Evolutionary conservation across 768 basidiomycete genomes (phyloP).

Genomic region (Pisolithus tinctorius): DNA sequence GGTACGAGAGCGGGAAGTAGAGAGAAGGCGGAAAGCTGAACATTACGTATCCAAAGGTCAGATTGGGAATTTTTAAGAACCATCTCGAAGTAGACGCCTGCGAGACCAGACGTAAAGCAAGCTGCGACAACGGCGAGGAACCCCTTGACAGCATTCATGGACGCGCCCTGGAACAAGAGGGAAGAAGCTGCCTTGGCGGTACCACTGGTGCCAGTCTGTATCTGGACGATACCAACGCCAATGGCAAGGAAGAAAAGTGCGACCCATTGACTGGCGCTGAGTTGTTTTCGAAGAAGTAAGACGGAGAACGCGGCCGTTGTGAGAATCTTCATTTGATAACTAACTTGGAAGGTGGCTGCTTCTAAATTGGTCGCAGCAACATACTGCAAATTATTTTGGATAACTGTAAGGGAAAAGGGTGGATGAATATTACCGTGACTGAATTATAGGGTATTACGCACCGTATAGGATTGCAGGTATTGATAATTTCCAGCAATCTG

Average conservation of each 20-base stretch:
- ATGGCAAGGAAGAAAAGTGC: slow-evolving; percentile 79
- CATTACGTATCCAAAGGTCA: slow-evolving; percentile 95
- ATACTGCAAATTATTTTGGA: slow-evolving; percentile 95
- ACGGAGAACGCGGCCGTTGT: slow-evolving; percentile 91
- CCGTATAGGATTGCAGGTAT: slow-evolving; percentile 95
- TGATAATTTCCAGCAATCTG: slow-evolving; percentile 95
- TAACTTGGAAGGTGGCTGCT: slow-evolving; percentile 95
- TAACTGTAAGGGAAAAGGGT: slow-evolving; percentile 38
- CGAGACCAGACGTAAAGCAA: slow-evolving; percentile 92
- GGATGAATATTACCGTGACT: not conserved
- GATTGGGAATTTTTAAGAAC: slow-evolving; percentile 84
- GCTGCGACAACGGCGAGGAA: slow-evolving; percentile 87
- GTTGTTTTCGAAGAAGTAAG: slow-evolving; percentile 66
- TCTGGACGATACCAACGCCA: slow-evolving; percentile 86
- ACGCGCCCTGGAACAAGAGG: slow-evolving; percentile 33
- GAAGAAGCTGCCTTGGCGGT: slow-evolving; percentile 21
- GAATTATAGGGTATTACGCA: slow-evolving; percentile 19
- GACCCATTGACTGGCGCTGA: slow-evolving; percentile 75
- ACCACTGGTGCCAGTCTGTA: slow-evolving; percentile 44
- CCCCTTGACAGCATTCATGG: slow-evolving; percentile 79
- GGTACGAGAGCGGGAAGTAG: slow-evolving; percentile 83
- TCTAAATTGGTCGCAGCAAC: slow-evolving; percentile 91
- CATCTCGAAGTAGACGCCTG: slow-evolving; percentile 98
- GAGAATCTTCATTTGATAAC: slow-evolving; percentile 96
- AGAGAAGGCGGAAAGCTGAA: slow-evolving; percentile 92